Evolutionary conservation across 768 basidiomycete species (phyloP).

Genomic region (Lyophyllum shimeji): DNA sequence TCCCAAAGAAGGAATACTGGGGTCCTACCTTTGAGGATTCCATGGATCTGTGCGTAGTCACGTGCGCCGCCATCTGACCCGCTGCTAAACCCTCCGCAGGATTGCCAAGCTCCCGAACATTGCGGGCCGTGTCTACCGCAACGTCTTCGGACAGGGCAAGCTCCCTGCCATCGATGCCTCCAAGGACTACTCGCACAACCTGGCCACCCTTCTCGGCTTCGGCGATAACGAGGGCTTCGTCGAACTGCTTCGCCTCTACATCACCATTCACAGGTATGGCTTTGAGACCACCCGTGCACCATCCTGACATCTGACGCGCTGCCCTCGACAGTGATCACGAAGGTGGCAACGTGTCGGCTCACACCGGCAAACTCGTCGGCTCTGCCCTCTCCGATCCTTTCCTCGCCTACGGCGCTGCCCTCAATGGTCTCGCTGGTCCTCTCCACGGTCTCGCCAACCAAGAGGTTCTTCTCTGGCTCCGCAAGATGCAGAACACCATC

Average conservation of each 20-base stretch:
- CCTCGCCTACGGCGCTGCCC: constrained; percentile 88
- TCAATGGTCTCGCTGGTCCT: constrained; percentile 96
- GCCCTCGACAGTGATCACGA: constrained; percentile 76
- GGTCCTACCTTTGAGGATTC: constrained; percentile 87
- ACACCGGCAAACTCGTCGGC: constrained; percentile 90
- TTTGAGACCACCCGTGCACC: neutral
- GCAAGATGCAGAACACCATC: constrained; percentile 88
- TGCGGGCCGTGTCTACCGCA: constrained; percentile 89
- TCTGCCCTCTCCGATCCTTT: constrained; percentile 97
- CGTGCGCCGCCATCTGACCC: neutral
- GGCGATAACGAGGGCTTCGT: constrained; percentile 86
- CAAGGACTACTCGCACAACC: constrained; percentile 90
- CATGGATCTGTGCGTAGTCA: constrained; percentile 70
- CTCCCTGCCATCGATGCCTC: constrained; percentile 77
- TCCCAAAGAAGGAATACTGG: constrained; percentile 97
- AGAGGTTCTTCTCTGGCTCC: constrained; percentile 93
- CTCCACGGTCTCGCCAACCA: constrained; percentile 98
- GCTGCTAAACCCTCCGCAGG: constrained; percentile 34
- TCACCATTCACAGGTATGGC: constrained; percentile 87
- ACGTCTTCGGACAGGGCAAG: constrained; percentile 87
- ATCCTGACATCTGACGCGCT: neutral
- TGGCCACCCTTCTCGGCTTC: constrained; percentile 89
- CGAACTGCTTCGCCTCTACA: constrained; percentile 92
- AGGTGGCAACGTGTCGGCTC: constrained; percentile 97
- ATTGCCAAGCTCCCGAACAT: constrained; percentile 98